Evolutionary conservation across 805 yeast genomes (phyloP).

Genomic region (Candida chilensis): DNA sequence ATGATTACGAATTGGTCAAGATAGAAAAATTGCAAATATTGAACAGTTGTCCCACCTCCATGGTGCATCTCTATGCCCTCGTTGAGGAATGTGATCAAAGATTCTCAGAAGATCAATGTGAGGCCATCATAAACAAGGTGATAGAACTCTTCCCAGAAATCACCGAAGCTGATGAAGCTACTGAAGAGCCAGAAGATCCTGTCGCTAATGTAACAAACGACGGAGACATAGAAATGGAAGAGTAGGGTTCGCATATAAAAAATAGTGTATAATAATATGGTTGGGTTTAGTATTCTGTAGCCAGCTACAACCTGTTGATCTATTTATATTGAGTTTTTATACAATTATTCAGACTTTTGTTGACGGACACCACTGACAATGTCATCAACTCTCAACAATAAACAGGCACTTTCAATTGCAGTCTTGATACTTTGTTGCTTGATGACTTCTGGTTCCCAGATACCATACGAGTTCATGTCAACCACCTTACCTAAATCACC

Average conservation of each 20-base stretch:
- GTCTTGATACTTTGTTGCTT: conserved; percentile 96
- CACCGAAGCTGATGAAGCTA: too few relatives aligned
- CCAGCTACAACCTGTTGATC: too few relatives aligned
- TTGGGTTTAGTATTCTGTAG: too few relatives aligned
- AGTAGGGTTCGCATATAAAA: too few relatives aligned
- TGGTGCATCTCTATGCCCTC: conserved; percentile 71
- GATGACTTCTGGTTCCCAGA: conserved; percentile 99
- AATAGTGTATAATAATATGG: too few relatives aligned
- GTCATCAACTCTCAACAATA: conserved; percentile 92
- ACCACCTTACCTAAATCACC: conserved; percentile 93
- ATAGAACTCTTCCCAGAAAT: conserved; percentile 44
- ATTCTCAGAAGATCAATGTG: conserved; percentile 59
- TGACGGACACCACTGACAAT: conserved; percentile 93
- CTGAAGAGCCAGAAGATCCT: conserved; percentile 11
- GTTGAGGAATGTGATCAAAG: conserved; percentile 92
- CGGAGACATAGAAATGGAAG: too few relatives aligned
- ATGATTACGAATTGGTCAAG: conserved; percentile 55
- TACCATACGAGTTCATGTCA: conserved; percentile 92
- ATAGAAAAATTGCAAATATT: conserved; percentile 80
- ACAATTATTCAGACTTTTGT: conserved; percentile 1
- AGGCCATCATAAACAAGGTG: conserved; percentile 48
- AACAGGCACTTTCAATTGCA: conserved; percentile 95
- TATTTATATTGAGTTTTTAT: too few relatives aligned
- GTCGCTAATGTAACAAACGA: too few relatives aligned
- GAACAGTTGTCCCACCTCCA: conserved; percentile 68